phyloP scores from a whole-genome alignment of 2,329 filamentous ascomycete species.

The Endoconidiophora polonica region DNA sequence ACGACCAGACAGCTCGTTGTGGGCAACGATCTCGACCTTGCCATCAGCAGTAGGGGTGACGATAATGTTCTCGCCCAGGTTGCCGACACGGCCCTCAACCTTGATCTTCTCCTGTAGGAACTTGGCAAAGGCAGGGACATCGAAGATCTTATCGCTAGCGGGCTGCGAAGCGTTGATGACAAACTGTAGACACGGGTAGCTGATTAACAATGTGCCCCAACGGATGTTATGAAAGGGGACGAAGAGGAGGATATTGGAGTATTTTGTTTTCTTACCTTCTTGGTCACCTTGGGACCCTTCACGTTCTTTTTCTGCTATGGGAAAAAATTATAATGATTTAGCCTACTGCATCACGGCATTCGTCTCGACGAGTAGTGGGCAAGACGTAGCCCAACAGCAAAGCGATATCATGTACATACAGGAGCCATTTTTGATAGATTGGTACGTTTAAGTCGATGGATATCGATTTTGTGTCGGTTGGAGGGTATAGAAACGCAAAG shows the following conservation, averaged over 20 bases:
- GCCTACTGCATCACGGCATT: constrained; percentile 78
- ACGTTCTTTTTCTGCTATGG: constrained; percentile 48
- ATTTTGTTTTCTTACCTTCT: constrained; percentile 46
- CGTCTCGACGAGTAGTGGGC: constrained; percentile 11
- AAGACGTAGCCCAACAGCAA: constrained; percentile 71
- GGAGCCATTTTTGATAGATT: constrained; percentile 56
- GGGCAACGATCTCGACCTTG: constrained; percentile 94
- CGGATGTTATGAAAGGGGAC: not conserved
- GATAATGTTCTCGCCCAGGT: constrained; percentile 84
- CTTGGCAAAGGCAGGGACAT: constrained; percentile 96
- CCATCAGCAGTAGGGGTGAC: constrained; percentile 87
- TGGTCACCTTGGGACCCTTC: constrained; percentile 59
- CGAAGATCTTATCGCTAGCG: constrained; percentile 99
- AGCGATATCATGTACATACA: constrained; percentile 71
- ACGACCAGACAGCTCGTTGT: constrained; percentile 95
- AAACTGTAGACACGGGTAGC: constrained; percentile 42
- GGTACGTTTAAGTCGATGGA: constrained; percentile 13
- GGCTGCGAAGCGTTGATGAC: constrained; percentile 99
- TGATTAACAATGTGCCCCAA: not conserved
- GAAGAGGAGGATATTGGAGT: not conserved
- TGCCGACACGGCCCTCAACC: constrained; percentile 94
- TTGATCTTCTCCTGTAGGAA: constrained; percentile 99
- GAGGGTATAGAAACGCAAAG: constrained; percentile 32
- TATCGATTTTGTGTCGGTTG: constrained; percentile 10
- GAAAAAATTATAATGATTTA: constrained; percentile 42